Percentiles rank a stretch among this genome's conserved stretches.
These are phyloP conservation scores for Favolaschia claudopus DNA, from an alignment of 768 basidiomycete genomes.

Conservation along the genomic window DNA sequence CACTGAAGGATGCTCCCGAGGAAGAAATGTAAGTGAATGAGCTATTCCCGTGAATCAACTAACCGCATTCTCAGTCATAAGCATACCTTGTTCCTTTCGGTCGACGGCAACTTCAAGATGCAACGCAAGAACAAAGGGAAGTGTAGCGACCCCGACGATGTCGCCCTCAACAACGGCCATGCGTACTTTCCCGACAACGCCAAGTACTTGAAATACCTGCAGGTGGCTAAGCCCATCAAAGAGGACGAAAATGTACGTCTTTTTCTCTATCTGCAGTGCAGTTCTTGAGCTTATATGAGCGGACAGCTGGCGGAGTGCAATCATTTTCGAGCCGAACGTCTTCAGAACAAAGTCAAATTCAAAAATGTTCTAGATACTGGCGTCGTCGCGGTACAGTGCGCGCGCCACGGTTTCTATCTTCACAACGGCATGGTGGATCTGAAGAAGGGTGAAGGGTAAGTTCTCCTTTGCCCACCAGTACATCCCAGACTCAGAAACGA, in stretches of 20 bases:
- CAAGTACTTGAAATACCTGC: no score
- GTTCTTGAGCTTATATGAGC: no score
- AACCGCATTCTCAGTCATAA: not conserved
- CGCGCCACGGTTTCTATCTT: conserved; percentile 36
- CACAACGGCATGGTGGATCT: conserved; percentile 18
- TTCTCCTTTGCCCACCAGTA: not conserved
- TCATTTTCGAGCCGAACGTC: conserved; percentile 33
- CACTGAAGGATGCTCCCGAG: not conserved
- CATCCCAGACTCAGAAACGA: not conserved
- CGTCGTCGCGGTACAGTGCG: conserved; percentile 37
- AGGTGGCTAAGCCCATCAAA: no score
- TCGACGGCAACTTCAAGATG: conserved; percentile 4
- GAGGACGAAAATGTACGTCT: no score
- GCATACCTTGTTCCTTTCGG: not conserved
- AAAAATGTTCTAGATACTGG: conserved; percentile 36
- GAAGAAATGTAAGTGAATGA: not conserved
- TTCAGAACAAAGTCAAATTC: conserved; percentile 38
- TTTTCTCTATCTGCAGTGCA: no score
- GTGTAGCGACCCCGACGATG: no score
- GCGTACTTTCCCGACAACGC: no score
- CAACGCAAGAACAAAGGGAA: conserved; percentile 3
- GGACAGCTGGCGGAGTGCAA: no score
- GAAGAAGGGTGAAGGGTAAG: conserved; percentile 13
- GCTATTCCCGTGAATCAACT: not conserved
- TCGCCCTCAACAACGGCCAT: no score